These are phyloP conservation scores for Camillea tinctor DNA, from an alignment of 2,329 filamentous ascomycete genomes.

Conservation along the genomic window DNA sequence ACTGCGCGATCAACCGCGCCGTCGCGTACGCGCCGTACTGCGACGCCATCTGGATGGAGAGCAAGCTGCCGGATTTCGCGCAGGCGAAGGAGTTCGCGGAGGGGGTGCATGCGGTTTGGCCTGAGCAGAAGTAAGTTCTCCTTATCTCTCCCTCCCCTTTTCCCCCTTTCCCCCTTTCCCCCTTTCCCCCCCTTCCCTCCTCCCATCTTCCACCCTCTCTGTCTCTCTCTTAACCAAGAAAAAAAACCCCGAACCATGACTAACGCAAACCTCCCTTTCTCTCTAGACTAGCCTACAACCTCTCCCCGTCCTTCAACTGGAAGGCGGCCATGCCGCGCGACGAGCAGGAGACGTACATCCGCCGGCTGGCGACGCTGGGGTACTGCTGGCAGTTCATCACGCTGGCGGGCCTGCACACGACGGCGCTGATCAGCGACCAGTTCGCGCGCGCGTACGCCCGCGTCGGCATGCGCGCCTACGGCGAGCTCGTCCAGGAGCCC, in stretches of 20 bases:
- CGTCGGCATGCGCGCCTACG: slow-evolving; percentile 92
- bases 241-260: background rate
- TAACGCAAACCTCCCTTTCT: slow-evolving; percentile 3
- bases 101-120: slow-evolving; percentile 91
- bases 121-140: slow-evolving; percentile 82
- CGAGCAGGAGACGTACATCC: slow-evolving; percentile 97
- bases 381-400: slow-evolving; percentile 99
- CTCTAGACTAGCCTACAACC: slow-evolving; percentile 86
- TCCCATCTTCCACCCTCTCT: background rate
- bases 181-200: background rate
- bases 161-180: slow-evolving; percentile 1
- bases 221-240: background rate
- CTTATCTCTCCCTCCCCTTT: background rate
- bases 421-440: slow-evolving; percentile 84
- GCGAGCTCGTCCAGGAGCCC: slow-evolving; percentile 95
- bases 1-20: slow-evolving; percentile 87
- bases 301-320: slow-evolving; percentile 99
- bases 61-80: slow-evolving; percentile 85
- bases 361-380: slow-evolving; percentile 78
- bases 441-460: slow-evolving; percentile 81
- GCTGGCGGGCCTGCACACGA: slow-evolving; percentile 94
- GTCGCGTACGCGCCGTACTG: slow-evolving; percentile 90
- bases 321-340: slow-evolving; percentile 89
- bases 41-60: slow-evolving; percentile 99
- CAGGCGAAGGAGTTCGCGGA: slow-evolving; percentile 93